Evolutionary conservation across 2,329 filamentous ascomycete species (phyloP).

Genomic region (Cladosporium sp.): DNA sequence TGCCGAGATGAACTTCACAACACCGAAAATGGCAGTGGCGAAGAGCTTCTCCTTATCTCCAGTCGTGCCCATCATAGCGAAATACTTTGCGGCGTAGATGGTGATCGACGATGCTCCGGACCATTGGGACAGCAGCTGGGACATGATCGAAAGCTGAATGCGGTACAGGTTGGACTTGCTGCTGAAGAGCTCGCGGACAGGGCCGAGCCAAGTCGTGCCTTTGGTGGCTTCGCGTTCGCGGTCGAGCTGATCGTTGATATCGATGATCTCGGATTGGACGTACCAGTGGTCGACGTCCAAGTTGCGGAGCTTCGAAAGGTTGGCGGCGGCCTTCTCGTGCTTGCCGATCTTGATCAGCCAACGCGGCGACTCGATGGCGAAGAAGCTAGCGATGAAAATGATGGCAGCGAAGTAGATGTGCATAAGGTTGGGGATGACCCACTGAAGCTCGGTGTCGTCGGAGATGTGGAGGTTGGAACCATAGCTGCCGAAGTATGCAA

Average conservation of each 20-base stretch:
- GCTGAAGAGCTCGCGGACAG: slow-evolving; percentile 65
- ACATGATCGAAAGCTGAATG: slow-evolving; percentile 63
- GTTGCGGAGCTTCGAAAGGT: slow-evolving; percentile 28
- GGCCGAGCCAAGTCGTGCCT: slow-evolving; percentile 60
- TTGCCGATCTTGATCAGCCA: slow-evolving; percentile 32
- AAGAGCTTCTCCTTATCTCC: slow-evolving; percentile 67
- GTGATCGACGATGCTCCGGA: slow-evolving; percentile 67
- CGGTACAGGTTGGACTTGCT: slow-evolving; percentile 68
- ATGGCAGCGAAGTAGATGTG: slow-evolving; percentile 74
- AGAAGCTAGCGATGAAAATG: slow-evolving; percentile 62
- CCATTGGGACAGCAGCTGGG: slow-evolving; percentile 72
- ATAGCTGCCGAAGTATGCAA: slow-evolving; percentile 69
- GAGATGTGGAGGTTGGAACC: slow-evolving; percentile 51
- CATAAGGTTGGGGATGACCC: slow-evolving; percentile 67
- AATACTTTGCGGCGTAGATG: slow-evolving; percentile 71
- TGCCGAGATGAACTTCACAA: slow-evolving; percentile 66
- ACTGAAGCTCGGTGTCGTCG: slow-evolving; percentile 35
- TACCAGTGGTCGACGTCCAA: slow-evolving; percentile 29
- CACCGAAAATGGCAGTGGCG: slow-evolving; percentile 70
- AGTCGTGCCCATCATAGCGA: slow-evolving; percentile 65
- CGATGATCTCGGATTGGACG: slow-evolving; percentile 50
- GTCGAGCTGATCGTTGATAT: slow-evolving; percentile 63
- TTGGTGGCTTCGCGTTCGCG: slow-evolving; percentile 68
- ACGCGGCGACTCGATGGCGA: slow-evolving; percentile 30
- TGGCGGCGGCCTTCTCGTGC: slow-evolving; percentile 26